Percentiles rank a stretch among this genome's conserved stretches.
Evolutionary conservation across 2,329 filamentous ascomycete species (phyloP).

Genomic region (Reticulascus tulasneorum): DNA sequence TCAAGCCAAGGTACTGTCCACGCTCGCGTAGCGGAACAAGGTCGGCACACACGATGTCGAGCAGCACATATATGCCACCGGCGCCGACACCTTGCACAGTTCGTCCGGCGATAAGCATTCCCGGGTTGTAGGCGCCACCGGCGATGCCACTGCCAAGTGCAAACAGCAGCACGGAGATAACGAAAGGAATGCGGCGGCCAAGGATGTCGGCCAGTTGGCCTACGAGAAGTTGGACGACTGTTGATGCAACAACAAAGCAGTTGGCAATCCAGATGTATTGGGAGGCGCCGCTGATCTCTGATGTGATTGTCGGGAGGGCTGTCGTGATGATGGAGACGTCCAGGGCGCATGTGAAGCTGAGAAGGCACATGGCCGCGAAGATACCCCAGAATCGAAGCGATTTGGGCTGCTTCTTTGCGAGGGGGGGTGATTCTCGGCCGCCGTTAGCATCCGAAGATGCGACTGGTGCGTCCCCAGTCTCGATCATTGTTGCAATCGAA

Average conservation of each 20-base stretch:
- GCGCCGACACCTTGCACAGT: constrained; percentile 44
- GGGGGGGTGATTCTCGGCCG: too few relatives aligned
- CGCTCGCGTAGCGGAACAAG: constrained; percentile 42
- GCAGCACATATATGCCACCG: constrained; percentile 28
- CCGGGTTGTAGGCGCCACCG: constrained; percentile 38
- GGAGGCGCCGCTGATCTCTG: neutral
- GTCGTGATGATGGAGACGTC: neutral
- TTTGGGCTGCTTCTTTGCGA: neutral
- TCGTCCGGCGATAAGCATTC: constrained; percentile 44
- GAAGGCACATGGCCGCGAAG: neutral
- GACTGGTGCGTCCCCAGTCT: too few relatives aligned
- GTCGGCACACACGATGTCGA: constrained; percentile 33
- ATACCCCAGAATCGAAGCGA: neutral
- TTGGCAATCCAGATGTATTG: constrained; percentile 24
- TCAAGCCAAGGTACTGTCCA: constrained; percentile 31
- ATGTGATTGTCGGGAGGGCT: neutral
- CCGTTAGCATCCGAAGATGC: too few relatives aligned
- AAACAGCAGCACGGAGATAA: constrained; percentile 41
- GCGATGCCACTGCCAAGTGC: constrained; percentile 48
- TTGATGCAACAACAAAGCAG: constrained; percentile 24
- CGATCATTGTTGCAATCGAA: too few relatives aligned
- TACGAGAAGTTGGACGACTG: constrained; percentile 43
- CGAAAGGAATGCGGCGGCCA: constrained; percentile 39
- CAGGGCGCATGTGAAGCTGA: neutral
- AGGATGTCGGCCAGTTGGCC: constrained; percentile 48